phyloP scores from a whole-genome alignment of 108 stramenopile genomes.

The Skeletonema menzelii region DNA sequence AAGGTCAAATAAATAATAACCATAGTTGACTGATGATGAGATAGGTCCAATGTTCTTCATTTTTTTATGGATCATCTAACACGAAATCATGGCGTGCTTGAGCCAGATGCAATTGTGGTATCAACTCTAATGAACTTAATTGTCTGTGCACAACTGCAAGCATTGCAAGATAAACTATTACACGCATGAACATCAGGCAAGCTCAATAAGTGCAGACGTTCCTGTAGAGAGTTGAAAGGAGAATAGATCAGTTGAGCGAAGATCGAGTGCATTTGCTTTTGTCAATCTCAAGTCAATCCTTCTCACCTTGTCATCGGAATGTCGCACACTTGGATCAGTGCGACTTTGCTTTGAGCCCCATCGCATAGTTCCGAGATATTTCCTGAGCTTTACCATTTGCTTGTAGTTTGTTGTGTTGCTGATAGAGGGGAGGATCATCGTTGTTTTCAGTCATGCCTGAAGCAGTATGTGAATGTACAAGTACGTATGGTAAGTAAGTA shows the following conservation, averaged over 20 bases:
- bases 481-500: background rate
- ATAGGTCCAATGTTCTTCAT: background rate
- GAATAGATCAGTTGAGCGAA: background rate
- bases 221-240: background rate
- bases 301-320: background rate
- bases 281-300: background rate
- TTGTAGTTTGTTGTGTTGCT: background rate
- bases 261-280: background rate
- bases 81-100: background rate
- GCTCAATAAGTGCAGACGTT: background rate
- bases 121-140: background rate
- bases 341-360: background rate
- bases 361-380: background rate
- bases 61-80: background rate
- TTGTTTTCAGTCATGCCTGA: background rate
- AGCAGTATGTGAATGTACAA: no score
- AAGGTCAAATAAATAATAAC: slow-evolving; percentile 75
- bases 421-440: background rate
- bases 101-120: background rate
- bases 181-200: background rate
- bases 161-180: background rate
- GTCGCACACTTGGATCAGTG: background rate
- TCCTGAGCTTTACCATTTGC: background rate
- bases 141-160: background rate
- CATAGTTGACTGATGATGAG: background rate